Conservation (phyloP, 106 monocot genomes). For the Acorus calamus region DNA sequence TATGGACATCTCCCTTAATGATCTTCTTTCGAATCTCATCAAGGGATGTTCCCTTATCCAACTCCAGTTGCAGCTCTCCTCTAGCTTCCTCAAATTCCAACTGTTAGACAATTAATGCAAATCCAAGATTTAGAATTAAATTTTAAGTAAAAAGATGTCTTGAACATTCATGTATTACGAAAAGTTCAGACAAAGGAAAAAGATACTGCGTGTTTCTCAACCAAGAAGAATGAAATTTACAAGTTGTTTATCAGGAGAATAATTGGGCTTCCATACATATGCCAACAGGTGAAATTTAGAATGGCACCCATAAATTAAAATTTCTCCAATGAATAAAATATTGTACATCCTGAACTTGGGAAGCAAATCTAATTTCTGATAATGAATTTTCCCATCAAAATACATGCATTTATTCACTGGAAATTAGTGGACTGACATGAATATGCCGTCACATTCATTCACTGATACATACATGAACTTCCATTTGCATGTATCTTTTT, state of each 20-base stretch:
- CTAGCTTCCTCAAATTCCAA: conserved; percentile 85
- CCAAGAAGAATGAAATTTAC: conserved; percentile 17
- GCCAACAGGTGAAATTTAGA: too few species aligned
- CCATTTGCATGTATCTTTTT: too few species aligned
- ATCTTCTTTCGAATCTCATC: conserved; percentile 45
- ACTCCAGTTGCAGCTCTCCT: conserved; percentile 60
- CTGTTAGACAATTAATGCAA: conserved; percentile 26
- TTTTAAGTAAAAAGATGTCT: not conserved
- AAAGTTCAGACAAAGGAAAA: not conserved
- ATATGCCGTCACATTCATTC: too few species aligned
- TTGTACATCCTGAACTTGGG: too few species aligned
- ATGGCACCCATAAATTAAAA: too few species aligned
- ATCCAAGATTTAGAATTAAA: not conserved
- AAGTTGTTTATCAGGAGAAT: conserved; percentile 57
- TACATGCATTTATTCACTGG: too few species aligned
- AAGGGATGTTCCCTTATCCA: conserved; percentile 55
- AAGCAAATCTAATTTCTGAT: too few species aligned
- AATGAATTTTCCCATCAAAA: too few species aligned
- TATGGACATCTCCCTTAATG: conserved; percentile 51
- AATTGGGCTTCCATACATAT: conserved; percentile 37
- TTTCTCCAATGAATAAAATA: too few species aligned
- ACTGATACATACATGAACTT: too few species aligned
- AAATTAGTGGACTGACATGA: too few species aligned
- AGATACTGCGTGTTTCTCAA: not conserved
- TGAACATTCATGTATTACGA: too few species aligned